These are phyloP conservation scores for Amanita thiersii DNA, from an alignment of 768 basidiomycete species.

Conservation along the genomic window DNA sequence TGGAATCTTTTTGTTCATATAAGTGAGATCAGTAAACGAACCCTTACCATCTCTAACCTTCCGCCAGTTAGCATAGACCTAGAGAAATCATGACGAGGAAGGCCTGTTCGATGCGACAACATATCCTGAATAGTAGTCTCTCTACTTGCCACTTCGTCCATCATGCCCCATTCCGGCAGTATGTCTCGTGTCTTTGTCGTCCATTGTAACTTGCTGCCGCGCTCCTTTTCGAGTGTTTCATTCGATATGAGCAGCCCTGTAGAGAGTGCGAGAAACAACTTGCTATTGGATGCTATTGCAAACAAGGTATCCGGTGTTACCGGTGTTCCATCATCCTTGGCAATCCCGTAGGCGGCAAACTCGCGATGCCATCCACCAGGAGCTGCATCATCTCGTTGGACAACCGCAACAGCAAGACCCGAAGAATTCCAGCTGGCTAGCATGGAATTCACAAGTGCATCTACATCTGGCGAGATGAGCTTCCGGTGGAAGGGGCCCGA, in stretches of 20 bases:
- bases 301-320: constrained; percentile 36
- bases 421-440: constrained; percentile 28
- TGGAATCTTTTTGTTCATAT: background rate
- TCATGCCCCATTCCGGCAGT: constrained; percentile 32
- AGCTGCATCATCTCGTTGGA: constrained; percentile 22
- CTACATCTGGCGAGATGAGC: too few species aligned
- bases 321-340: constrained; percentile 23
- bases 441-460: constrained; percentile 17
- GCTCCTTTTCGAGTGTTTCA: constrained; percentile 22
- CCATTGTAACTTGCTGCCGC: constrained; percentile 26
- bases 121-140: constrained; percentile 31
- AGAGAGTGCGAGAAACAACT: constrained; percentile 29
- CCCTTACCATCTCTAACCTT: constrained; percentile 28
- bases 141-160: constrained; percentile 26
- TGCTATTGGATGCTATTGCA: constrained; percentile 37
- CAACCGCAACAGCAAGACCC: constrained; percentile 32
- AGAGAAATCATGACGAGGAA: constrained; percentile 37
- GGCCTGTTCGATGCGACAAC: constrained; percentile 33
- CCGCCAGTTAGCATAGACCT: constrained; percentile 21
- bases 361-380: constrained; percentile 28
- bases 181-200: constrained; percentile 26
- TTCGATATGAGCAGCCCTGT: constrained; percentile 31
- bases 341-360: constrained; percentile 29
- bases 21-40: background rate
- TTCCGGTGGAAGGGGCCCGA: too few species aligned